Conservation (phyloP, 805 yeast genomes). For the Candida ipomoeae region DNA sequence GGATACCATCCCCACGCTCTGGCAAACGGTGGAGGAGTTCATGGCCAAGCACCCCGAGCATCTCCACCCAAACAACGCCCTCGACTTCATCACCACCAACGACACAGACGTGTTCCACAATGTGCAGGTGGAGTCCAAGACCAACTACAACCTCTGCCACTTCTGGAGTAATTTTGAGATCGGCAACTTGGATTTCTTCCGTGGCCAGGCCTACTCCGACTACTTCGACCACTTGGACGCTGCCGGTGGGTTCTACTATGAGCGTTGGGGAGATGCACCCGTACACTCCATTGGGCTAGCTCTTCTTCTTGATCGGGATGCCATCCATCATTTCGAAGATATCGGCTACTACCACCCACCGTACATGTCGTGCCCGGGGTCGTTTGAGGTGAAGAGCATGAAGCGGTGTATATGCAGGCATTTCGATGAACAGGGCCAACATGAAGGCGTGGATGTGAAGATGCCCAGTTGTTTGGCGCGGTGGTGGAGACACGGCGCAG, state of each 20-base stretch:
- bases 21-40: conserved; percentile 46
- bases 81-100: conserved; percentile 43
- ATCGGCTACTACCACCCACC: conserved; percentile 43
- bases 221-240: conserved; percentile 45
- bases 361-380: conserved; percentile 38
- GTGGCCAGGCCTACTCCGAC: conserved; percentile 42
- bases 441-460: conserved; percentile 38
- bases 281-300: conserved; percentile 39
- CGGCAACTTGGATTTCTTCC: conserved; percentile 47
- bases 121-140: conserved; percentile 10
- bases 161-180: conserved; percentile 68
- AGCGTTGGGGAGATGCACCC: conserved; percentile 59
- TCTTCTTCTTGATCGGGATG: conserved; percentile 31
- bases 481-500: conserved; percentile 74
- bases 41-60: conserved; percentile 42
- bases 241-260: conserved; percentile 53
- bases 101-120: conserved; percentile 29
- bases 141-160: conserved; percentile 66
- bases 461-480: conserved; percentile 62
- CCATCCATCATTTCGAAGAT: conserved; percentile 43
- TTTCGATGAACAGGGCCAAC: conserved; percentile 15
- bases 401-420: conserved; percentile 36
- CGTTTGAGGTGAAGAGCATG: conserved; percentile 27
- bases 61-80: conserved; percentile 45
- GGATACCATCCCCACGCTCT: conserved; percentile 49